Evolutionary conservation across 2,329 filamentous ascomycete genomes (phyloP).

Genomic region (Penicillium sp.): DNA sequence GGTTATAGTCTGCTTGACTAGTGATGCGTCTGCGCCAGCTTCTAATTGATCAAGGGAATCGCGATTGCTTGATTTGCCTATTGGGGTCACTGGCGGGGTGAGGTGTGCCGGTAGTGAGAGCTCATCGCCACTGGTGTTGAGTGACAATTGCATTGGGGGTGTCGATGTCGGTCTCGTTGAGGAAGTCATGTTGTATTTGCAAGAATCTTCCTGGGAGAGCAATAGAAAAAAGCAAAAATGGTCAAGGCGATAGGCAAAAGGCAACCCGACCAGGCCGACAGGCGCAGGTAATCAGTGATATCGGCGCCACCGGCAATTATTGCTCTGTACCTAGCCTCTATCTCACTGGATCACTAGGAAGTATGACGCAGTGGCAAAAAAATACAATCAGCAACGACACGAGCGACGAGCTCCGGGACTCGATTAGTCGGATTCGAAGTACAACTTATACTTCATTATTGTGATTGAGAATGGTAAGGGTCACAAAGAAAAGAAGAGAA

Average conservation of each 20-base stretch:
- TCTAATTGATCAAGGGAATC: not conserved
- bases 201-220: not conserved
- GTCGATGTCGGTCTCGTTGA: not conserved
- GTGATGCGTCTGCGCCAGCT: not conserved
- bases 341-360: conserved; percentile 1
- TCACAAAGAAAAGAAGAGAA: not conserved
- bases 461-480: not conserved
- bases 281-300: conserved; percentile 6
- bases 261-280: not conserved
- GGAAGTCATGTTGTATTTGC: conserved; percentile 8
- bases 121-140: conserved; percentile 22
- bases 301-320: conserved; percentile 16
- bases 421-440: not conserved
- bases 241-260: not conserved
- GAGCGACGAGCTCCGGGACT: not conserved
- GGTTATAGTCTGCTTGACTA: conserved; percentile 2
- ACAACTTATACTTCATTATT: not conserved
- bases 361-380: conserved; percentile 18
- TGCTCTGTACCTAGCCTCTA: not conserved
- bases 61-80: conserved; percentile 8
- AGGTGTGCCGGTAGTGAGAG: conserved; percentile 19
- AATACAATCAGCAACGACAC: not conserved
- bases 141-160: conserved; percentile 27
- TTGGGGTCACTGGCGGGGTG: conserved; percentile 39
- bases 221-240: not conserved